These are phyloP conservation scores for Triangularia verruculosa DNA, from an alignment of 2,329 filamentous ascomycete genomes.

Conservation along the genomic window DNA sequence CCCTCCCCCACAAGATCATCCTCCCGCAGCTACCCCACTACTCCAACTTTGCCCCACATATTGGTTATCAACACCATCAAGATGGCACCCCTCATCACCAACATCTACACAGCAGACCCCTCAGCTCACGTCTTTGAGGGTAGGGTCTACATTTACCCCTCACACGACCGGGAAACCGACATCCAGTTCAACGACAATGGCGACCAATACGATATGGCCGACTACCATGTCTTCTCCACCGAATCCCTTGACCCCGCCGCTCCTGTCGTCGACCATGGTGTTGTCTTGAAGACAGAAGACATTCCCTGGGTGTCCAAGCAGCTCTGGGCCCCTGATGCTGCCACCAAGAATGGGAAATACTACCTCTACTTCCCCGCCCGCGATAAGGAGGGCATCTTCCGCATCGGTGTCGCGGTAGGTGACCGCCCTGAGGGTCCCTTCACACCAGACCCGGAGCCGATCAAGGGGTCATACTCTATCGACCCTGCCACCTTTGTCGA, in stretches of 20 bases:
- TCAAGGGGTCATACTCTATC: slow-evolving; percentile 70
- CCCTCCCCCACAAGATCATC: slow-evolving; percentile 8
- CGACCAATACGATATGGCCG: slow-evolving; percentile 80
- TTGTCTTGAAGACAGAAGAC: slow-evolving; percentile 62
- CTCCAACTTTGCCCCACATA: slow-evolving; percentile 17
- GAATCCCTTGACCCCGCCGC: slow-evolving; percentile 50
- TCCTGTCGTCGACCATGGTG: slow-evolving; percentile 68
- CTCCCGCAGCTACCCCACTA: slow-evolving; percentile 15
- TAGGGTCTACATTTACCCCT: slow-evolving; percentile 76
- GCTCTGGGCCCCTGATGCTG: slow-evolving; percentile 78
- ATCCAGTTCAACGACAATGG: slow-evolving; percentile 79
- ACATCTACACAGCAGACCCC: slow-evolving; percentile 76
- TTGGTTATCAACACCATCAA: slow-evolving; percentile 20
- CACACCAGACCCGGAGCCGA: slow-evolving; percentile 59
- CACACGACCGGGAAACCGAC: slow-evolving; percentile 72
- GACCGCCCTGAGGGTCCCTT: slow-evolving; percentile 69
- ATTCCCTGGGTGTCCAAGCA: slow-evolving; percentile 77
- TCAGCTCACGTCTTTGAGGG: slow-evolving; percentile 77
- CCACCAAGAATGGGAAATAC: slow-evolving; percentile 64
- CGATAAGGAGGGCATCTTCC: slow-evolving; percentile 66
- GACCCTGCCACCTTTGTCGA: slow-evolving; percentile 76
- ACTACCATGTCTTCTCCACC: slow-evolving; percentile 75
- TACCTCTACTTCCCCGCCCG: slow-evolving; percentile 76
- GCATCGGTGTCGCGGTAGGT: slow-evolving; percentile 68
- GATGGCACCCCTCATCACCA: slow-evolving; percentile 64